Percentiles rank a stretch among this genome's conserved stretches.
phyloP scores from a whole-genome alignment of 2,329 filamentous ascomycete genomes.

The Escovopsis sp. region DNA sequence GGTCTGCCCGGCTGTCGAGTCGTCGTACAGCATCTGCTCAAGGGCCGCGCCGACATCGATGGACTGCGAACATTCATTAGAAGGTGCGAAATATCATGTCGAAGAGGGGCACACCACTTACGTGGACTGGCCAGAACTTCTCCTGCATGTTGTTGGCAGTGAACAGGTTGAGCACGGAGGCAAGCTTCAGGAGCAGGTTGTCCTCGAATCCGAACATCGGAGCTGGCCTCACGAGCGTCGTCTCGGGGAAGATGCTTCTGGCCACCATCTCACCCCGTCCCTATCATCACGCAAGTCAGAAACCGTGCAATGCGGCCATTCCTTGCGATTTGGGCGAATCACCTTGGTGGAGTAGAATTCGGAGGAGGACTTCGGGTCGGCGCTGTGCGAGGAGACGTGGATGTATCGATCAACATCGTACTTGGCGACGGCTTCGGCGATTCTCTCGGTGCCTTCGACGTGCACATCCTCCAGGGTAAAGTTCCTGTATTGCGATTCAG shows the following conservation, averaged over 20 bases:
- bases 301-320: background rate
- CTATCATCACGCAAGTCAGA: constrained; percentile 22
- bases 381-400: constrained; percentile 92
- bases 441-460: constrained; percentile 81
- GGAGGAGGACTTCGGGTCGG: constrained; percentile 61
- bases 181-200: constrained; percentile 74
- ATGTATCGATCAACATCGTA: constrained; percentile 97
- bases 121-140: constrained; percentile 81
- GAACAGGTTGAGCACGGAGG: constrained; percentile 64
- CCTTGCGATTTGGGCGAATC: background rate
- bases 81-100: background rate
- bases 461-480: constrained; percentile 88
- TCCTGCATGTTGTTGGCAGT: constrained; percentile 91
- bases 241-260: constrained; percentile 85
- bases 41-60: constrained; percentile 84
- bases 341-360: constrained; percentile 90
- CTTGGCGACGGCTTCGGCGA: constrained; percentile 87
- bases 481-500: constrained; percentile 48
- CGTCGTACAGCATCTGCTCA: constrained; percentile 81
- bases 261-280: constrained; percentile 70
- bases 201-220: constrained; percentile 95
- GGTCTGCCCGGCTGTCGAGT: constrained; percentile 78
- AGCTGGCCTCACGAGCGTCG: constrained; percentile 87
- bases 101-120: constrained; percentile 24
- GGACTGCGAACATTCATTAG: constrained; percentile 32